Conservation (phyloP, 2,329 filamentous ascomycete species). For the Aureobasidium uvarum region DNA sequence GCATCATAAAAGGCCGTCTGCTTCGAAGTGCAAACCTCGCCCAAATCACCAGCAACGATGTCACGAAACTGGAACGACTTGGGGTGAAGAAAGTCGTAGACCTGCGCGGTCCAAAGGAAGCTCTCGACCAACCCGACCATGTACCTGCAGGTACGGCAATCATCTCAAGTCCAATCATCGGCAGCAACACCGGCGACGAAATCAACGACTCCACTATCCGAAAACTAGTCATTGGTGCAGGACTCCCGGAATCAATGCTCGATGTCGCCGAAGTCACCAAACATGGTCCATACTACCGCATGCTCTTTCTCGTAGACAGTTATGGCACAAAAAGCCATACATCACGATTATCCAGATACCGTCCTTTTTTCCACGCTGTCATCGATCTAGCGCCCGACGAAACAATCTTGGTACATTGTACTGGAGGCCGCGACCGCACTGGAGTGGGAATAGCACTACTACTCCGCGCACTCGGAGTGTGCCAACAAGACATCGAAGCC, state of each 20-base stretch:
- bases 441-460: background rate
- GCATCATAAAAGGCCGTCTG: background rate
- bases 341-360: background rate
- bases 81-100: background rate
- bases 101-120: background rate
- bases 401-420: background rate
- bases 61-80: background rate
- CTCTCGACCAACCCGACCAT: background rate
- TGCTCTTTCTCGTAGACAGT: conserved; percentile 7
- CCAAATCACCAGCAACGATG: background rate
- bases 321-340: conserved; percentile 1
- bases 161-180: background rate
- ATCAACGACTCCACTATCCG: background rate
- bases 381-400: background rate
- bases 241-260: background rate
- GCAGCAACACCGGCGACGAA: background rate
- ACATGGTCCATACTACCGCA: background rate
- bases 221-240: background rate
- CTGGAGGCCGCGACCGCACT: conserved; percentile 4
- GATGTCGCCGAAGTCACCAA: background rate
- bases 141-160: background rate
- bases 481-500: background rate
- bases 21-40: conserved; percentile 9
- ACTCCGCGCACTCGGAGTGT: background rate
- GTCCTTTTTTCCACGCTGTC: background rate